Conservation (phyloP, 2,329 filamentous ascomycete species). For the Macrophomina tecta region DNA sequence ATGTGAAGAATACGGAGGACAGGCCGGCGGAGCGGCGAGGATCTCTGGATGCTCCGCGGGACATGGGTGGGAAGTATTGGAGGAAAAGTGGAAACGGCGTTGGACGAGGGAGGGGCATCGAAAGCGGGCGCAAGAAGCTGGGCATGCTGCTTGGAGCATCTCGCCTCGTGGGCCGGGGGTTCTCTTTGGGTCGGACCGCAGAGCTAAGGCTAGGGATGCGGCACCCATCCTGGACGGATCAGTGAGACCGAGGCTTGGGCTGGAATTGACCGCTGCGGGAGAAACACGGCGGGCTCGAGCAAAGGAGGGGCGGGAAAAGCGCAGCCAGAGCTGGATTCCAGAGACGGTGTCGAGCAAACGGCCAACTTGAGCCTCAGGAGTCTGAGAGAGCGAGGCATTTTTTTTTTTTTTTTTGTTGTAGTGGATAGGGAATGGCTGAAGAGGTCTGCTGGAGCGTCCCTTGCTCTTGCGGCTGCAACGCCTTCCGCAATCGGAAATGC, state of each 20-base stretch:
- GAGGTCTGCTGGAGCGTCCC: background rate
- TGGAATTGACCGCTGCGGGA: background rate
- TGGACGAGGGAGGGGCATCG: background rate
- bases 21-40: background rate
- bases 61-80: background rate
- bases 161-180: background rate
- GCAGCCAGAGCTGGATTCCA: background rate
- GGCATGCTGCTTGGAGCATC: background rate
- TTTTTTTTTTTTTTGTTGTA: no score
- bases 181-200: background rate
- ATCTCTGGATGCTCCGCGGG: background rate
- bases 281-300: background rate
- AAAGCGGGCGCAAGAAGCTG: background rate
- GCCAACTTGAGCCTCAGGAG: background rate
- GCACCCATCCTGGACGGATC: background rate
- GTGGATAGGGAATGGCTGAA: background rate
- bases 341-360: background rate
- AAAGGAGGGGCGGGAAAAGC: background rate
- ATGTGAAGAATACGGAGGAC: constrained; percentile 4
- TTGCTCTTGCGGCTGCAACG: background rate
- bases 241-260: background rate
- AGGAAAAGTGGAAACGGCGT: background rate
- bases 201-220: background rate
- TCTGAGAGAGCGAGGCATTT: background rate
- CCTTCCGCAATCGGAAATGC: background rate